Percentiles rank a stretch among this genome's conserved stretches.
Conservation (phyloP, 2,329 filamentous ascomycete species). For the Dryadomyces sulphureus region DNA sequence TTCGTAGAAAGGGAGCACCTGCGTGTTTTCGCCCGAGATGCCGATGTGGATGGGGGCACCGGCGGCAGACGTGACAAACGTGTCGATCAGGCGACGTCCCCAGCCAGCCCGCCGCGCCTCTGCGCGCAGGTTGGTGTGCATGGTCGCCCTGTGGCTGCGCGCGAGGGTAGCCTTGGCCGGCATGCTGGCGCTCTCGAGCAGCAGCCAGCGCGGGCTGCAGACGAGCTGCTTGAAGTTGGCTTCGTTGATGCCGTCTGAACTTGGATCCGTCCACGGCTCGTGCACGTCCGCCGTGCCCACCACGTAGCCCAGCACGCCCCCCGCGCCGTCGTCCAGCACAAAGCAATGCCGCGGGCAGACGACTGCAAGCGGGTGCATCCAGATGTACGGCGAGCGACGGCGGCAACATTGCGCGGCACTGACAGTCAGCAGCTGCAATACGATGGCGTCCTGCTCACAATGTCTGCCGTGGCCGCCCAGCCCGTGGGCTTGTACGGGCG, state of each 20-base stretch:
- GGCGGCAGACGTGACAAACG: constrained; percentile 24
- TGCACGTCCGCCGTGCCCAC: constrained; percentile 29
- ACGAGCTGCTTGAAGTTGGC: constrained; percentile 25
- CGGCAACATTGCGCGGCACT: constrained; percentile 32
- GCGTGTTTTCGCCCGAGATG: constrained; percentile 28
- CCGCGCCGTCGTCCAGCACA: constrained; percentile 32
- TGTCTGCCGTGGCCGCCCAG: constrained; percentile 25
- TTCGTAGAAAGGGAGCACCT: constrained; percentile 34
- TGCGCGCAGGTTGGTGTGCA: constrained; percentile 34
- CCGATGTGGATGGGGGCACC: constrained; percentile 23
- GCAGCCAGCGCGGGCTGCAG: constrained; percentile 24
- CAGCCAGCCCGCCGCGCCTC: constrained; percentile 27
- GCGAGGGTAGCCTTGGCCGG: constrained; percentile 21
- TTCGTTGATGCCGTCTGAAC: constrained; percentile 19
- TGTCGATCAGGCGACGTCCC: constrained; percentile 26
- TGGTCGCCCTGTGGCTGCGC: constrained; percentile 23
- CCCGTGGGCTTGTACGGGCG: constrained; percentile 23
- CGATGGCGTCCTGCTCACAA: constrained; percentile 21
- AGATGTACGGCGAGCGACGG: constrained; percentile 33
- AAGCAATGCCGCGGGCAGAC: constrained; percentile 29
- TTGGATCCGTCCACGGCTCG: constrained; percentile 1
- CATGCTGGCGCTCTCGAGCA: constrained; percentile 17
- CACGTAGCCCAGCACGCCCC: constrained; percentile 32
- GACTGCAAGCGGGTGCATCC: constrained; percentile 34
- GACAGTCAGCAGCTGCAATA: constrained; percentile 11